A percentile compares a stretch with the other conserved stretches of the same genome.
These are phyloP conservation scores for Fragosphaeria purpurea DNA, from an alignment of 2,329 filamentous ascomycete species.

Conservation along the genomic window DNA sequence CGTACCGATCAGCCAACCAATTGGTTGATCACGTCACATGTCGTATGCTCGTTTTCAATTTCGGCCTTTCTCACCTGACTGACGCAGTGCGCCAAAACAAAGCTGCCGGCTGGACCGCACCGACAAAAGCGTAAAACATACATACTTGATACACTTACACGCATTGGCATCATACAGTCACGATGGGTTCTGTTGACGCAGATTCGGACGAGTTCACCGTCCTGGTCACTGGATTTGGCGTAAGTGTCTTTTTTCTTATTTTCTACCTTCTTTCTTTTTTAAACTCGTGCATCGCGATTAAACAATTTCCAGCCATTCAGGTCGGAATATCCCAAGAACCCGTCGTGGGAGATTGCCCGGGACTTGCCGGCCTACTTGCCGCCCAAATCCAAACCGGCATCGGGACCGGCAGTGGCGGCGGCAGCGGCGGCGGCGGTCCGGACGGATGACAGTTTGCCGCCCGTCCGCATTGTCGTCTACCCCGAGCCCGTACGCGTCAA, in stretches of 20 bases:
- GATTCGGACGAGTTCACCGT: slow-evolving; percentile 43
- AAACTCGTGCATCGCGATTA: background rate
- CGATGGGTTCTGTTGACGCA: slow-evolving; percentile 20
- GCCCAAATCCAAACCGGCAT: slow-evolving; percentile 30
- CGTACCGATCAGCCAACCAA: no score
- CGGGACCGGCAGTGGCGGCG: slow-evolving; percentile 13
- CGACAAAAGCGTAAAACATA: no score
- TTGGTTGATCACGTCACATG: no score
- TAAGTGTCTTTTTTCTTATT: slow-evolving; percentile 25
- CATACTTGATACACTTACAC: no score
- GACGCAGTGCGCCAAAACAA: no score
- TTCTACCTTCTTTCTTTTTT: background rate
- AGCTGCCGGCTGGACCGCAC: no score
- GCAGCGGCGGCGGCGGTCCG: slow-evolving; percentile 10
- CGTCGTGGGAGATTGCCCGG: slow-evolving; percentile 68
- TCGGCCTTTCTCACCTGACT: no score
- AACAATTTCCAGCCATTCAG: slow-evolving; percentile 58
- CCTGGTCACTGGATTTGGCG: slow-evolving; percentile 52
- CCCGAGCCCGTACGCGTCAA: slow-evolving; percentile 58
- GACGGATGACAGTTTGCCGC: slow-evolving; percentile 20
- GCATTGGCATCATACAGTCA: background rate
- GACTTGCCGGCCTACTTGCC: slow-evolving; percentile 57
- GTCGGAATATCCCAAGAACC: slow-evolving; percentile 60
- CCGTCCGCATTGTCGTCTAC: slow-evolving; percentile 55
- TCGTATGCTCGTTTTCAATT: no score